Base-by-base conservation (phyloP, 2,329 filamentous ascomycete genomes). In the Stagonosporopsis vannaccii region DNA sequence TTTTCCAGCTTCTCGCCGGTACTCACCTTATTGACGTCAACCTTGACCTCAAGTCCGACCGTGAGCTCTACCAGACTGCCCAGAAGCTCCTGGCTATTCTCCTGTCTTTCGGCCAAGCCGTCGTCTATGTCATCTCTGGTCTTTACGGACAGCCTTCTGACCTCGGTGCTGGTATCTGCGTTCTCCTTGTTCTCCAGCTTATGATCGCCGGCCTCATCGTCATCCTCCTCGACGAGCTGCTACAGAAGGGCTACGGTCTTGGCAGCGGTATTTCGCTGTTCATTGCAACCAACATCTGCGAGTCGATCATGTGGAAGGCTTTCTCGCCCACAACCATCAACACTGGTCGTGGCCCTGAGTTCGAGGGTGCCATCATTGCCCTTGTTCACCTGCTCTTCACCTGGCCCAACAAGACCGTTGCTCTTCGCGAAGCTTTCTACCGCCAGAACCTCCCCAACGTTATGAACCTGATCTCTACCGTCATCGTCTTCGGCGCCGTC, bases 21-120 rank as follows among this genome's bases (percentile, higher is more conserved):
- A 99, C 95, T 79, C 95, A 99, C 86, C 90, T 98, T 83, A 98
- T 99, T 81, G 95, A 99, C 79, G 94, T 99, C 85, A 98, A 99
- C 87, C 91, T 99, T 73, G 95, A 99, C 85, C 89, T 98, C 80
- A 99, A 99, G 87, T 95, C 94, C 79, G 95, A 99, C 81, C 95
- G 95, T 81, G 95, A 99, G 85, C 89, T 99, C 65, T 99, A 99
- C 87, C 95, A 99, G 85, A 99, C 94, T 64, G 95, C 96, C 53
- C 95, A 99, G 86, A 99, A 99, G 85, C 90, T 80, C 67, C 69
- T 77, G 74, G 95, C 95, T 69, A 96, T 99, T 76, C 96, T 99
- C 77, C 87, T 99, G 69, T 96, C 94, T 64, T 95, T 97, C 80
- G 95, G 95, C 70, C 96, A 97, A 78, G 94, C 93, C 74, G 97